Evolutionary conservation across 768 basidiomycete genomes (phyloP).

Genomic region (Lactifluus piperatus): DNA sequence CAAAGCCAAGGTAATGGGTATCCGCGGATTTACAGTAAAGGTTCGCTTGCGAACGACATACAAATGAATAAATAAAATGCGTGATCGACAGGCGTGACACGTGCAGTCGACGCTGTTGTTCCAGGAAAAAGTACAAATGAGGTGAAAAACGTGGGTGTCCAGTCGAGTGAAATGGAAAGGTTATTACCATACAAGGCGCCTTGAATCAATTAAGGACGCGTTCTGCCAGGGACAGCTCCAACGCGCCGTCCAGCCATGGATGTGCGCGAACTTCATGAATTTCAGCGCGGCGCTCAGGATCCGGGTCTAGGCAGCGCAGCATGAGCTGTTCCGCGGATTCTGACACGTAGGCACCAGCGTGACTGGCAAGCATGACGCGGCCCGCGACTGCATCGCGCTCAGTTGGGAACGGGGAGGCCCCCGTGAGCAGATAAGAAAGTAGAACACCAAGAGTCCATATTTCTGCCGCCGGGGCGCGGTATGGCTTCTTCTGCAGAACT

Average conservation of each 20-base stretch:
- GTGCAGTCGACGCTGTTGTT: not conserved
- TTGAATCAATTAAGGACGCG: constrained; percentile 7
- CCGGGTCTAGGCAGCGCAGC: constrained; percentile 72
- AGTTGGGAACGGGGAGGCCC: constrained; percentile 86
- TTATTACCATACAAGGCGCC: not conserved
- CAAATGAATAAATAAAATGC: constrained; percentile 18
- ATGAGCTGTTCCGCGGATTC: constrained; percentile 51
- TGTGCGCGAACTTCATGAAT: constrained; percentile 77
- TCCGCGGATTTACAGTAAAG: constrained; percentile 15
- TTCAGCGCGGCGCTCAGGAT: constrained; percentile 71
- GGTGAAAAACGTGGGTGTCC: constrained; percentile 10
- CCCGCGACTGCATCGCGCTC: constrained; percentile 72
- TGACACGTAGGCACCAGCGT: constrained; percentile 18
- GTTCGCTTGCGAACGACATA: constrained; percentile 8
- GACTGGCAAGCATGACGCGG: constrained; percentile 38
- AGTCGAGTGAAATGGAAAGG: not conserved
- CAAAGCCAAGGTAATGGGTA: constrained; percentile 17
- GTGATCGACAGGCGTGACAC: not conserved
- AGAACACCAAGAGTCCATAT: constrained; percentile 95
- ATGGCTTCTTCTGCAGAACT: constrained; percentile 78
- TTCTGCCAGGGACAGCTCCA: constrained; percentile 21
- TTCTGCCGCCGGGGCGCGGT: constrained; percentile 91
- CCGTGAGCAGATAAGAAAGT: constrained; percentile 89
- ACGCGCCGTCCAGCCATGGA: constrained; percentile 57
- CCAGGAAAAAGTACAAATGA: constrained; percentile 13